Base-by-base conservation (phyloP, 257 asterid species). In the Solanum infundibuliforme region DNA sequence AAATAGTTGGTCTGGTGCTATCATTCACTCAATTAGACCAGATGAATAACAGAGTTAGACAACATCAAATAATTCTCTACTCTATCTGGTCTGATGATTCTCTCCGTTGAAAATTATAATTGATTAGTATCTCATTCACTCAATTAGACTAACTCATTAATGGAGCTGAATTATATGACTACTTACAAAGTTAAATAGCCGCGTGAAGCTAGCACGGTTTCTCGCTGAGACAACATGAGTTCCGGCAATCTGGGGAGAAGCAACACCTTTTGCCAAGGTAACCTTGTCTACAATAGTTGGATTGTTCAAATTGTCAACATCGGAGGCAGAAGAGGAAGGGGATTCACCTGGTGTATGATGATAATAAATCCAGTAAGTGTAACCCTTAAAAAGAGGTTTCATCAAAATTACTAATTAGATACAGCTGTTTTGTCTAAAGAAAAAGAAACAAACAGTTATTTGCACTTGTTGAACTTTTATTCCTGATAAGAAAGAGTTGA, bases 241-340 rank as follows among this genome's bases (percentile, higher is more conserved):
- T 84, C 92, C 93, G 12, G 90, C 85, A 87, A 92, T 90, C 77
- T 89, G 95, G 32, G 95, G 94, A 82, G 95, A 92, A 86, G 90
- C 89, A 75, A 89, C 93, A 89, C 93, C 98, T 91, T 93, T 97
- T 87, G 93, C 92, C 87, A 91, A 87, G 79, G 96, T 88, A 82
- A 90, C 93, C 95, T 93, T 97, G 89, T 94, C 98, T 9, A 88
- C 87, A 43, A 91, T 89, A 74, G 91, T 91, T 92, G 93, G 96
- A 89, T 95, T 95, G 95, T 92, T 97, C 93, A 97, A 92, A 92
- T 96, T 96, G 93, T 97, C 99, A 69, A 96, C 92, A 92, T 97
- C 99, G 71, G 99, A 97, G 85, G 99, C 99, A 86, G 99, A 97
- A 76, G 99, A 97, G 86, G 99, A 95, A 89, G 99, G 99, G 87